Base-by-base conservation (phyloP, 495 filamentous ascomycete genomes). In the Thermothielavioides terrestris region DNA sequence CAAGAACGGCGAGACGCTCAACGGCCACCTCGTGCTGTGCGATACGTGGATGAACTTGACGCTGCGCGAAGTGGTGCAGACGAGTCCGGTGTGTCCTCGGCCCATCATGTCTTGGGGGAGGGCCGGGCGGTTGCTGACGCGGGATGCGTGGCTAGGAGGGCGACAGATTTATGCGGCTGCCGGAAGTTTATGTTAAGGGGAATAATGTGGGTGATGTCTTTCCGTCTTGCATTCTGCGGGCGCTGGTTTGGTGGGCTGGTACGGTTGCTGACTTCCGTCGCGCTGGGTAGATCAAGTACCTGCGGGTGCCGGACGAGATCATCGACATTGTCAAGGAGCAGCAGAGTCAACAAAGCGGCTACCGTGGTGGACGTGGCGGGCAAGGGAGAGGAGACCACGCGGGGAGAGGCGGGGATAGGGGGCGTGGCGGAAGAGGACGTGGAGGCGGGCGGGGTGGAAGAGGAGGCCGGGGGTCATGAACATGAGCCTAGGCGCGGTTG, bases 41-140 rank as follows among this genome's bases (percentile, higher is more conserved):
- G 92, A 98, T 68, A 97, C 89, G 31, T 98, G 89, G 89, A 98
- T 98, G 92, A 98, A 98, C 68, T 68, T 98, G 42, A 96, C 91
- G 17, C 70, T 98, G 63, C 90, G 90, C 63, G 92, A 96, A 61
- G 94, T 98, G 8, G 86, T 97, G n/a, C 90, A 96, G 70, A 98
- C 92, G 6, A 94, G 86, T 59, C 80, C 90, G 22, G 79, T 82
- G 60, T 23, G 70, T 54, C 25, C 10, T 31, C 3, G 35, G 36
- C 18, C 42, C 20, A 1, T 10, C 9, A 37, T 37, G 3, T 0
- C 12, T 17, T 7, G 22, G 11, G 6, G n/a, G n/a, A n/a, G n/a
- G n/a, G n/a, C n/a, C n/a, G n/a, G n/a, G n/a, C n/a, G n/a, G n/a
- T 52, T 22, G 49, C 54, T 59, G 39, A 59, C 46, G 31, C 23